Percentiles rank a stretch among this genome's conserved stretches.
phyloP scores from a whole-genome alignment of 108 stramenopile genomes.

The Schizochytrium sp. region DNA sequence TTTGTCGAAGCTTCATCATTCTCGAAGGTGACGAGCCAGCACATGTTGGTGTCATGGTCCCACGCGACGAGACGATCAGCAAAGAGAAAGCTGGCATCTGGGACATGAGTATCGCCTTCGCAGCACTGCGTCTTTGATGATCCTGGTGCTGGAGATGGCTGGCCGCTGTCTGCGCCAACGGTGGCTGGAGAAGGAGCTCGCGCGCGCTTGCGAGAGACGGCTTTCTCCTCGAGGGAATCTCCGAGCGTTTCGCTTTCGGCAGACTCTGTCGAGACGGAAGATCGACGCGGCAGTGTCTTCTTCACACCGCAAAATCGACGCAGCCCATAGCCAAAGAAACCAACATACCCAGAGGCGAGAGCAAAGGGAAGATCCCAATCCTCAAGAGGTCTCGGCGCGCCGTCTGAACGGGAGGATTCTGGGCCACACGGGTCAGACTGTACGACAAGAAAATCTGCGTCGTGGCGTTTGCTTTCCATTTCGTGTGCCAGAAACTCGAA shows the following conservation, averaged over 20 bases:
- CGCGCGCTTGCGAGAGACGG: not conserved
- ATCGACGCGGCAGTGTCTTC: not conserved
- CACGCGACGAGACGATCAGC: conserved; percentile 31
- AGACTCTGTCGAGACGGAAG: not conserved
- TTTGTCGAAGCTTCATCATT: not conserved
- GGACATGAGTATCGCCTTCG: not conserved
- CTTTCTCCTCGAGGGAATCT: not conserved
- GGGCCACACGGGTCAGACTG: too few relatives aligned
- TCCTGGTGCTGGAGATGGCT: too few relatives aligned
- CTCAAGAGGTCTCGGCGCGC: not conserved
- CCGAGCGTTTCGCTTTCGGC: not conserved
- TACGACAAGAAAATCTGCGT: not conserved
- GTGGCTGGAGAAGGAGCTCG: not conserved
- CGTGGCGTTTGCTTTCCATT: not conserved
- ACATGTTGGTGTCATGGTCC: conserved; percentile 25
- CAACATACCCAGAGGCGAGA: conserved; percentile 37
- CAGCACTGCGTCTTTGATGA: not conserved
- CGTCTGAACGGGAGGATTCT: not conserved
- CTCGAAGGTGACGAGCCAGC: not conserved
- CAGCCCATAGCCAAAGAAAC: conserved; percentile 46
- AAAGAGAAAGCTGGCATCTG: conserved; percentile 29
- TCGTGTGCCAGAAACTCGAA: not conserved
- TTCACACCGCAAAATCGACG: not conserved
- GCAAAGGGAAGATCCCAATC: not conserved
- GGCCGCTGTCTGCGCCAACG: not conserved